Base-by-base conservation (phyloP, 2,329 filamentous ascomycete genomes). In the Aureobasidium sp. region DNA sequence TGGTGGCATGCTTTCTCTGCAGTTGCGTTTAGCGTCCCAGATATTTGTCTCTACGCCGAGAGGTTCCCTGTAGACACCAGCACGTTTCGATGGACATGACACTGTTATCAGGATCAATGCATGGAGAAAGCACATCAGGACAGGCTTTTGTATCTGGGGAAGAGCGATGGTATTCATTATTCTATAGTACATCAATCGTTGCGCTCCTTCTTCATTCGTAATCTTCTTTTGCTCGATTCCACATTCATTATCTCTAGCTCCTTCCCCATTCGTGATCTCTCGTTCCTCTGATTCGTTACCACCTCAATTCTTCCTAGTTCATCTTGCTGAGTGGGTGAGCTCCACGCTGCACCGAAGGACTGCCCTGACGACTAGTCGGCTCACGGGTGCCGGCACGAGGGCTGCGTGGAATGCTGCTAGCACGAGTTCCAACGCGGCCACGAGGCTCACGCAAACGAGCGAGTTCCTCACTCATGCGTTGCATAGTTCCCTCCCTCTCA, bases 381-480 rank as follows among this genome's bases (percentile, higher is more conserved):
- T 51, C 47, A 32, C 47, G 47, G 13, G 47, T 36, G 29, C 32
- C 32, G 10, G 15, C 47, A 23, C 47, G 47, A 51, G 47, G 74
- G 62, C 69, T 73, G 23, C 73, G 63, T 1, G 74, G 74, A 34
- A 74, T 70, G 65, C 72, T 74, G 15, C 66, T 68, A 9, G 69
- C 70, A 50, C 74, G 69, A 3, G 74, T 76, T 1, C 69, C 70
- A 63, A 73, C 71, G 23, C 72, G 57, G 8, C 73, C 69, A 60
- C 71, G 64, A 29, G 68, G 65, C 63, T 72, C 71, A 61, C 71
- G 71, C 57, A 75, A 60, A 47, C 66, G 63, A 27, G 65, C 61
- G 29, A 74, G 67, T 62, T 76, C 73, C 61, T 74, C 73, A 29
- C 73, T 73, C 53, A 69, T 68, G 4, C 68, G 65, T 64, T 64